phyloP scores from a whole-genome alignment of 2,329 filamentous ascomycete species.

The Colletotrichum sp. region DNA sequence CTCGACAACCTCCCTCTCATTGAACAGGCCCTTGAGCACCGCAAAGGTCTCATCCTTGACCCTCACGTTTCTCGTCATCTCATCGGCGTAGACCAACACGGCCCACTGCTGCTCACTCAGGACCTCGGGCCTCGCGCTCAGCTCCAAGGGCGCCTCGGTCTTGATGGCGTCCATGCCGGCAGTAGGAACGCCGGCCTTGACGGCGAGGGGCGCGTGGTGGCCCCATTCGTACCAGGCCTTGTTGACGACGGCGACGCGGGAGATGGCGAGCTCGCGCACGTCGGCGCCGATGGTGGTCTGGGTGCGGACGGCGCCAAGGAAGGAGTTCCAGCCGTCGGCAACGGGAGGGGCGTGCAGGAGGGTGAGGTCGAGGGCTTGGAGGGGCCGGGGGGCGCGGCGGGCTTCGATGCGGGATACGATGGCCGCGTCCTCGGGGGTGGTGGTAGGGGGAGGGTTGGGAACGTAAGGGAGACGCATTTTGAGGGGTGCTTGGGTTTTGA shows the following conservation, averaged over 20 bases:
- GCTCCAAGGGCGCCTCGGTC: conserved; percentile 28
- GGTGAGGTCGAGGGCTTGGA: conserved; percentile 77
- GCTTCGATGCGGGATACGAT: conserved; percentile 69
- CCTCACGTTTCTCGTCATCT: conserved; percentile 78
- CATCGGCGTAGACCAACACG: conserved; percentile 77
- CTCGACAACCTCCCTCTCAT: conserved; percentile 78
- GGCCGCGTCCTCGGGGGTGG: conserved; percentile 51
- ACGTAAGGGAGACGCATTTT: conserved; percentile 74
- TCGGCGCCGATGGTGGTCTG: conserved; percentile 54
- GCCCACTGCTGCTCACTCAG: conserved; percentile 69
- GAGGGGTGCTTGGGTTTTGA: conserved; percentile 19
- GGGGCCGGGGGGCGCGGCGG: conserved; percentile 71
- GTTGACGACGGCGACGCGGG: conserved; percentile 81
- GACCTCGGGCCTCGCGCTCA: conserved; percentile 32
- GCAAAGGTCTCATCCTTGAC: conserved; percentile 74
- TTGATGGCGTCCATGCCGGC: conserved; percentile 53
- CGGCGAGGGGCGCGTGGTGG: conserved; percentile 74
- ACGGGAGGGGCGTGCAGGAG: conserved; percentile 77
- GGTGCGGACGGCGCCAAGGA: conserved; percentile 69
- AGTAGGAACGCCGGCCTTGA: conserved; percentile 60
- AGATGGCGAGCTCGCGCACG: conserved; percentile 80
- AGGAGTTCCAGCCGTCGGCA: conserved; percentile 77
- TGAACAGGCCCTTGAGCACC: conserved; percentile 65
- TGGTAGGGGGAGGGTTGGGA: conserved; percentile 54
- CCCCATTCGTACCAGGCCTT: conserved; percentile 86